Percentiles rank a stretch among this genome's conserved stretches.
These are phyloP conservation scores for Tetraselmis chui DNA, from an alignment of 139 green algal species.

Conservation along the genomic window DNA sequence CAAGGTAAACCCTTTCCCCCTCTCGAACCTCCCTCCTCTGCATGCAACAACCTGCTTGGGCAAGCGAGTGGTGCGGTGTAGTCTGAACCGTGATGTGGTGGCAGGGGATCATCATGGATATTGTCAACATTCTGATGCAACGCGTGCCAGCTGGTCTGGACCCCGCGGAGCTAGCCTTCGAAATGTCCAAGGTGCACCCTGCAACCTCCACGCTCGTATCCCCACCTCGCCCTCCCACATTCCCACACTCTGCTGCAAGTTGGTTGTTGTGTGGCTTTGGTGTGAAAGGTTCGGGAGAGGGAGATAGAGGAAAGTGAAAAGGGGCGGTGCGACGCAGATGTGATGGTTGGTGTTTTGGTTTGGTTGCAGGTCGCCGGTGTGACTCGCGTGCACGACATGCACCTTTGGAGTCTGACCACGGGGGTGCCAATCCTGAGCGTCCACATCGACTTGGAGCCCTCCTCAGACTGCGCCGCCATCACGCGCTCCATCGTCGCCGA, in stretches of 20 bases:
- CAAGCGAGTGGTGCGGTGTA: too few relatives aligned
- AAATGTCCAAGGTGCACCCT: background rate
- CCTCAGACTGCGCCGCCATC: constrained; percentile 17
- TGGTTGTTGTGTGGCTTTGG: too few relatives aligned
- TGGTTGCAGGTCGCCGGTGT: constrained; percentile 63
- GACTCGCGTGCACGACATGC: constrained; percentile 78
- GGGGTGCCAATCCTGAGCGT: constrained; percentile 64
- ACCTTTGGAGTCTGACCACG: constrained; percentile 82
- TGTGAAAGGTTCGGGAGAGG: too few relatives aligned
- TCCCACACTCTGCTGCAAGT: too few relatives aligned
- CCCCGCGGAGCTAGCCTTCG: constrained; percentile 23
- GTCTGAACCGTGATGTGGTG: too few relatives aligned
- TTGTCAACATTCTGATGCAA: constrained; percentile 90
- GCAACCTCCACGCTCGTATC: too few relatives aligned
- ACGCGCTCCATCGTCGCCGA: constrained; percentile 11
- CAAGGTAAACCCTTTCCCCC: constrained; percentile 47
- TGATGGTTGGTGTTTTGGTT: too few relatives aligned
- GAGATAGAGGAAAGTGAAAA: too few relatives aligned
- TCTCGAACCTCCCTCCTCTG: too few relatives aligned
- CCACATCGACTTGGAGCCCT: constrained; percentile 46
- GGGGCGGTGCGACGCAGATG: too few relatives aligned
- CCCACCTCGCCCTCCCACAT: too few relatives aligned
- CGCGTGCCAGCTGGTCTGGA: constrained; percentile 58
- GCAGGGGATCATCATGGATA: constrained; percentile 41
- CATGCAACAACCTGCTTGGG: too few relatives aligned